phyloP scores from a whole-genome alignment of 163 green algal genomes.

The Scenedesmus sp. region DNA sequence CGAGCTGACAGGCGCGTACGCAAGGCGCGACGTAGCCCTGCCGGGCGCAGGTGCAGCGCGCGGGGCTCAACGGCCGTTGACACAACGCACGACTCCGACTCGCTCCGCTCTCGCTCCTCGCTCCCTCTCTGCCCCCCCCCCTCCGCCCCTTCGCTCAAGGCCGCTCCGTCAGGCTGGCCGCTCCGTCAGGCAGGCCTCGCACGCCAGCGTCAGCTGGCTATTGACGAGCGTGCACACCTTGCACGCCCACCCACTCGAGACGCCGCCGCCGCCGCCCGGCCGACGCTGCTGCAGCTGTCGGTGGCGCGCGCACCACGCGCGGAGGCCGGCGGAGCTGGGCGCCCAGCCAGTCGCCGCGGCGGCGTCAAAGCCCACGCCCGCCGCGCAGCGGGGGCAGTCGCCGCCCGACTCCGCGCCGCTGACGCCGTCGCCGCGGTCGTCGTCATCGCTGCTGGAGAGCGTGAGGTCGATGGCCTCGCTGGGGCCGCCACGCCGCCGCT shows the following conservation, averaged over 20 bases:
- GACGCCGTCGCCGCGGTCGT: neutral
- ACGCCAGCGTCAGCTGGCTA: neutral
- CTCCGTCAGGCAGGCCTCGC: constrained; percentile 24
- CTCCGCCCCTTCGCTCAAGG: too few relatives aligned
- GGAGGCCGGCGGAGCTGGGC: neutral
- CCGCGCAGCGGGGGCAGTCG: constrained; percentile 9
- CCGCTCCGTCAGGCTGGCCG: too few relatives aligned
- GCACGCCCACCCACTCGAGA: neutral
- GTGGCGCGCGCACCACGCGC: neutral
- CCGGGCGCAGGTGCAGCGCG: too few relatives aligned
- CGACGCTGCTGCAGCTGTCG: constrained; percentile 19
- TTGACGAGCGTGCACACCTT: constrained; percentile 22
- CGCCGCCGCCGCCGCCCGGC: neutral
- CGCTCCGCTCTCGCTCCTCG: too few relatives aligned
- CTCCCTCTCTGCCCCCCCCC: too few relatives aligned
- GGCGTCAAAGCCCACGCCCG: neutral
- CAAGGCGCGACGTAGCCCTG: too few relatives aligned
- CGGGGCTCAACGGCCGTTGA: too few relatives aligned
- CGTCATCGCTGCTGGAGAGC: constrained; percentile 1
- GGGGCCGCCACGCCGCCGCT: constrained; percentile 8
- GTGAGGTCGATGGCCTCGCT: constrained; percentile 24
- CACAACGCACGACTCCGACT: too few relatives aligned
- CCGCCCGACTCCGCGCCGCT: neutral
- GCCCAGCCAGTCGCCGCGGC: neutral
- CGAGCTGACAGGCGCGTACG: too few relatives aligned